phyloP scores from a whole-genome alignment of 805 yeast species.

The Saccharomycopsis capsularis region DNA sequence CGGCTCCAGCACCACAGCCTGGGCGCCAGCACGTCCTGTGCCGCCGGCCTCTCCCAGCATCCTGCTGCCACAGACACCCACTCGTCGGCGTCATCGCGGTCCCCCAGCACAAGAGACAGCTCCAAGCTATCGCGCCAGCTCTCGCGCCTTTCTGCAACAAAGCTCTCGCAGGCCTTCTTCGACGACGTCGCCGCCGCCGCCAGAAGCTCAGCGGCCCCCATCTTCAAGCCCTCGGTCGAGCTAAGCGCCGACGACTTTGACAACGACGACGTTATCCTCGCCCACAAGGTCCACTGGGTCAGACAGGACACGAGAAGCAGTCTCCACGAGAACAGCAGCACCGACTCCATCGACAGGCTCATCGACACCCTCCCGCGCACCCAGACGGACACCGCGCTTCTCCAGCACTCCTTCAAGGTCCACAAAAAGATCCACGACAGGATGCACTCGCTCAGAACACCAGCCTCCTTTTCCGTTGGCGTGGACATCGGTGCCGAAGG shows the following conservation, averaged over 20 bases:
- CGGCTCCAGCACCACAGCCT: background rate
- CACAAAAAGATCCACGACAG: background rate
- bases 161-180: background rate
- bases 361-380: background rate
- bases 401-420: background rate
- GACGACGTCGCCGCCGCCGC: background rate
- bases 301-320: too few species aligned
- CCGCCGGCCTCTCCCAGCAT: background rate
- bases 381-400: constrained; percentile 1
- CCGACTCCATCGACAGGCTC: background rate
- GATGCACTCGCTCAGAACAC: too few species aligned
- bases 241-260: background rate
- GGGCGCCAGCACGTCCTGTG: background rate
- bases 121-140: background rate
- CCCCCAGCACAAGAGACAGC: too few species aligned
- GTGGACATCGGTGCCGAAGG: background rate
- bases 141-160: background rate
- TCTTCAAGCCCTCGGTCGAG: background rate
- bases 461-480: too few species aligned
- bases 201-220: background rate
- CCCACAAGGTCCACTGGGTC: background rate
- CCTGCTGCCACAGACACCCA: background rate
- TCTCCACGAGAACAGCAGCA: background rate
- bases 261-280: background rate
- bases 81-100: too few species aligned